phyloP scores from a whole-genome alignment of 495 filamentous ascomycete species.

The Astrothelium macrocarpum region DNA sequence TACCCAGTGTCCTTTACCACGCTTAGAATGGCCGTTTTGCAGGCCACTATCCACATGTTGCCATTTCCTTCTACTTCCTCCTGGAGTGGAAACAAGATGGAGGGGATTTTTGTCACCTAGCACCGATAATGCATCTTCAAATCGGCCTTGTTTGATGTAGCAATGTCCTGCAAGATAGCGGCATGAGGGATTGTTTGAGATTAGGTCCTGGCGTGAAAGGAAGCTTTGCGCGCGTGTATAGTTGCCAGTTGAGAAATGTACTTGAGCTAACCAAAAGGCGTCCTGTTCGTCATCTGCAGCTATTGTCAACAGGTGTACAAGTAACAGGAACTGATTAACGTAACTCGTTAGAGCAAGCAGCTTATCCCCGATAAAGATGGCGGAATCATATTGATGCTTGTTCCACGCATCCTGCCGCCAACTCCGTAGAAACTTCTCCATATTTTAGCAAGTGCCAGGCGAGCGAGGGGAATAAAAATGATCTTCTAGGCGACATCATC shows the following conservation, averaged over 20 bases:
- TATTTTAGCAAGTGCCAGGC: conserved; percentile 26
- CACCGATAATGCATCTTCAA: conserved; percentile 76
- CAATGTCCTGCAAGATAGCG: conserved; percentile 88
- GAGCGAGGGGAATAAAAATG: background rate
- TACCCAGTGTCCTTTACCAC: conserved; percentile 20
- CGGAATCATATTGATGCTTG: conserved; percentile 89
- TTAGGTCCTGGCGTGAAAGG: conserved; percentile 73
- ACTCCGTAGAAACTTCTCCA: conserved; percentile 84
- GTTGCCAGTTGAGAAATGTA: conserved; percentile 89
- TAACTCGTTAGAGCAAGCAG: conserved; percentile 84
- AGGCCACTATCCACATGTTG: conserved; percentile 38
- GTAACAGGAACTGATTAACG: conserved; percentile 4
- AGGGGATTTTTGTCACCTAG: conserved; percentile 87
- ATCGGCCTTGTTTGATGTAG: conserved; percentile 80
- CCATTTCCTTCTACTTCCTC: conserved; percentile 52
- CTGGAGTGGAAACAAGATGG: conserved; percentile 62
- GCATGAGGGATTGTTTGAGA: conserved; percentile 72
- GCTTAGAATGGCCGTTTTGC: conserved; percentile 31
- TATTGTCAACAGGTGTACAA: background rate
- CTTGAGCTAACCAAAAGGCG: conserved; percentile 87
- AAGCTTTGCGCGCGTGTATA: conserved; percentile 82
- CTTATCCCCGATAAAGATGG: conserved; percentile 95
- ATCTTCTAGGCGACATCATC: background rate
- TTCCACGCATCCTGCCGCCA: conserved; percentile 91
- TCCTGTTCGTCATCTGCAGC: conserved; percentile 71